Conservation (phyloP, 2,329 filamentous ascomycete species). For the Trichoderma koningii region DNA sequence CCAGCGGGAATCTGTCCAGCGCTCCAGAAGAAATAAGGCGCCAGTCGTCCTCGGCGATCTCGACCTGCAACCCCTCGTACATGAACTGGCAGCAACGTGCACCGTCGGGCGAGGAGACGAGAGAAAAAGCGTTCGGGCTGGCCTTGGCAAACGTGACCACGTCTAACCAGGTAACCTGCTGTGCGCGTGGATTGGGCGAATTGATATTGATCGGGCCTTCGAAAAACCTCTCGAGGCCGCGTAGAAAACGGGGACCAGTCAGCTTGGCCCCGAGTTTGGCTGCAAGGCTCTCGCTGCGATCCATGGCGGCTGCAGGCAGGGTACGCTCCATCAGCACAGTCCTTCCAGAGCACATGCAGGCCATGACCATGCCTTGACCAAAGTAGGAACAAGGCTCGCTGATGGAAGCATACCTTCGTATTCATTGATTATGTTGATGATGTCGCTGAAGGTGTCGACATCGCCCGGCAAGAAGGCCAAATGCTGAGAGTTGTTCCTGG, state of each 20-base stretch:
- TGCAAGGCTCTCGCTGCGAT: constrained; percentile 83
- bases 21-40: constrained; percentile 80
- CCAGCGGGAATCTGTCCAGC: constrained; percentile 75
- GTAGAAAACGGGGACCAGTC: constrained; percentile 78
- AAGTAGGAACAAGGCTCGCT: constrained; percentile 21
- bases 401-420: constrained; percentile 65
- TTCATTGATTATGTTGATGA: constrained; percentile 71
- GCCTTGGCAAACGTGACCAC: constrained; percentile 81
- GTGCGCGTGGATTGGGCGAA: constrained; percentile 58
- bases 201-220: constrained; percentile 69
- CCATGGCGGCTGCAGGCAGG: constrained; percentile 63
- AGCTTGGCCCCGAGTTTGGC: constrained; percentile 82
- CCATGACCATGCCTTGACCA: too few relatives aligned
- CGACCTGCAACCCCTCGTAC: constrained; percentile 76
- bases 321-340: neutral
- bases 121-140: constrained; percentile 75
- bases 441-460: constrained; percentile 69
- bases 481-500: constrained; percentile 47
- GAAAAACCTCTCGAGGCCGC: constrained; percentile 83
- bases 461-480: constrained; percentile 57
- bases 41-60: constrained; percentile 88
- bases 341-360: too few relatives aligned
- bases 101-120: constrained; percentile 69
- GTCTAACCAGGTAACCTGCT: constrained; percentile 76
- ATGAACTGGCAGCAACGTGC: constrained; percentile 77